Evolutionary conservation across 805 yeast genomes (phyloP).

Genomic region (Kuraishia borneana): DNA sequence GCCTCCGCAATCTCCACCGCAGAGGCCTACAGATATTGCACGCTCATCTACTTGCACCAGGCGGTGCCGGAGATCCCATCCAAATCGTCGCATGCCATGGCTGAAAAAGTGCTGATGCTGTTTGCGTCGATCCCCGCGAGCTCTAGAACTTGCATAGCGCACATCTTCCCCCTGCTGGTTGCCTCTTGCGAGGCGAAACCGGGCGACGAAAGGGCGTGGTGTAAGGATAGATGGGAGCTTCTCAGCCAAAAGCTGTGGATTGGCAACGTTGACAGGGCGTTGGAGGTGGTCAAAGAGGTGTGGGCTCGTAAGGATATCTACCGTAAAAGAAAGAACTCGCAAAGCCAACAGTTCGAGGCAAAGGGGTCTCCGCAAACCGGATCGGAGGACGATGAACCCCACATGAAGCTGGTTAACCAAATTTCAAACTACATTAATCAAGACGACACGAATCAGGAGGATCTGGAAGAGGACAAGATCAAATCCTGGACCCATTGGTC

Average conservation of each 20-base stretch:
- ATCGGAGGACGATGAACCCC: slow-evolving; percentile 3
- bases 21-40: slow-evolving; percentile 54
- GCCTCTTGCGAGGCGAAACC: slow-evolving; percentile 56
- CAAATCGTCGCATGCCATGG: slow-evolving; percentile 37
- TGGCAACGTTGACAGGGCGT: slow-evolving; percentile 54
- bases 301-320: slow-evolving; percentile 52
- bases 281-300: slow-evolving; percentile 61
- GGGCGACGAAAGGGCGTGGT: slow-evolving; percentile 53
- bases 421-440: slow-evolving; percentile 28
- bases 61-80: slow-evolving; percentile 64
- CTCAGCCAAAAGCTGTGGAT: slow-evolving; percentile 46
- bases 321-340: slow-evolving; percentile 13
- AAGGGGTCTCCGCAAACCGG: slow-evolving; percentile 11
- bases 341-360: slow-evolving; percentile 4
- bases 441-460: slow-evolving; percentile 18
- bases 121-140: slow-evolving; percentile 52
- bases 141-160: slow-evolving; percentile 45
- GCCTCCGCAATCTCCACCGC: slow-evolving; percentile 58
- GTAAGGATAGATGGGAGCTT: slow-evolving; percentile 43
- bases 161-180: slow-evolving; percentile 54
- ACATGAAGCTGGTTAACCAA: slow-evolving; percentile 15
- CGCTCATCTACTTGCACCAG: slow-evolving; percentile 51
- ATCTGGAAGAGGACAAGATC: slow-evolving; percentile 22
- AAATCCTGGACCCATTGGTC: slow-evolving; percentile 54
- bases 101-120: slow-evolving; percentile 47